Conservation (phyloP, 495 filamentous ascomycete species). For the Neurospora intermedia region DNA sequence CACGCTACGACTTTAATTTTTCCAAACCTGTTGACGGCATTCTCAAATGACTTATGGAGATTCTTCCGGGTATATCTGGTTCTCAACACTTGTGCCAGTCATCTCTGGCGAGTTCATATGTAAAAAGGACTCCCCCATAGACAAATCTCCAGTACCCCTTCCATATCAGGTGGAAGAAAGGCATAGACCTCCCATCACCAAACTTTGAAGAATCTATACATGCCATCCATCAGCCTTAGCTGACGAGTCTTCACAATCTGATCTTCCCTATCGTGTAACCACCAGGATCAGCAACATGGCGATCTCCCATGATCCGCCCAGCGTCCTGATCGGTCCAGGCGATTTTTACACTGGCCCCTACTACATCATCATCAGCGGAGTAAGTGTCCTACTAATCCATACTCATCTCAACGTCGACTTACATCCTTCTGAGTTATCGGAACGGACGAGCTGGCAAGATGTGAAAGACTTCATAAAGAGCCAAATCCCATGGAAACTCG, state of each 20-base stretch:
- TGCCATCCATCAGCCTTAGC: neutral
- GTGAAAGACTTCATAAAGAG: slow-evolving; percentile 3
- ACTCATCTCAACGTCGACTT: neutral
- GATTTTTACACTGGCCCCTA: slow-evolving; percentile 1
- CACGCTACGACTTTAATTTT: neutral
- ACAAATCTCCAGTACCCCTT: neutral
- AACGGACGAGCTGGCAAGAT: neutral
- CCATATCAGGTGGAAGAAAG: neutral
- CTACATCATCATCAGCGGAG: slow-evolving; percentile 4
- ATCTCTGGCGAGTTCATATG: neutral
- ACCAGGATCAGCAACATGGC: neutral
- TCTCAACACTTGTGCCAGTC: neutral
- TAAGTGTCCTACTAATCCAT: neutral
- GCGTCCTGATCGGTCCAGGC: neutral
- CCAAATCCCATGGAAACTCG: neutral
- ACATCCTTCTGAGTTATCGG: neutral
- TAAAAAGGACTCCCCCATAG: neutral
- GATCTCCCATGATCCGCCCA: neutral
- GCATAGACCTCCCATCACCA: neutral
- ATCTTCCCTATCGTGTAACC: neutral
- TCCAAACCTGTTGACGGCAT: neutral
- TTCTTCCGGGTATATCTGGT: neutral
- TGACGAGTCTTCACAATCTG: neutral
- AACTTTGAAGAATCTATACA: neutral
- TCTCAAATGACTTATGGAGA: neutral